Evolutionary conservation across 495 filamentous ascomycete genomes (phyloP), one percentile per base, ranked within the genome.

Genomic region (Penicillium samsonianum): DNA sequence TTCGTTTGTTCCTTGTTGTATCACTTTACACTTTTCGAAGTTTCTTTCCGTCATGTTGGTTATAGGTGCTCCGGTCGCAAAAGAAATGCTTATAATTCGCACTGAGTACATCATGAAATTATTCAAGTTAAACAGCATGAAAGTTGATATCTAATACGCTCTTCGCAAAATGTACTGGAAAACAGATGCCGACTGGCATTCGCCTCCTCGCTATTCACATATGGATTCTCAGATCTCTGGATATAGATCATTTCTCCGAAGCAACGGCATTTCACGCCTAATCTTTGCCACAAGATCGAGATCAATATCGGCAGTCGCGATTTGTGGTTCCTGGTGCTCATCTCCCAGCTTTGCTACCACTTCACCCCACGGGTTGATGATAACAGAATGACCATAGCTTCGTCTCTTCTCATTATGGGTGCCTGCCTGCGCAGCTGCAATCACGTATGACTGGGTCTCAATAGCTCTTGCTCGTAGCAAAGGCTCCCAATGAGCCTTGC

Each of bases 301-400:
- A 57, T 85, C 80, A 46, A 82, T 77, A 50, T 83, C 77, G 8
- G 74, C 77, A 20, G 73, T 73, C 10, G 72, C 76, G 57, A 84
- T 77, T 41, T 85, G 77, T 20, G 81, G 79, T 53, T 84, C 78
- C 28, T 65, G 43, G 33, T 73, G 64, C 26, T 72, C 83, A 67
- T 61, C 84, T 74, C 59, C 80, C 30, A 92, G 71, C 60, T 86
- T 78, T 1, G 84, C 80, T 22, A 94, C 44, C 4, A 97, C 80
- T 44, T 83, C 80, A 0, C 93, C 93, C 93, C 93, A 96, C 0
- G 93, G 93, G 63, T 87, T 85, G 17, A 97, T 80, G 37, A 96
- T 87, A 80, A 96, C 87, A 47, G 90, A 89, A 70, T 92, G 87
- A 1, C 94, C 94, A 72, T 96, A 97, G 74, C 90, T 95, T 25